Evolutionary conservation across 805 yeast species (phyloP), one percentile per base, ranked within the genome.

Genomic region (Candida suzukii): DNA sequence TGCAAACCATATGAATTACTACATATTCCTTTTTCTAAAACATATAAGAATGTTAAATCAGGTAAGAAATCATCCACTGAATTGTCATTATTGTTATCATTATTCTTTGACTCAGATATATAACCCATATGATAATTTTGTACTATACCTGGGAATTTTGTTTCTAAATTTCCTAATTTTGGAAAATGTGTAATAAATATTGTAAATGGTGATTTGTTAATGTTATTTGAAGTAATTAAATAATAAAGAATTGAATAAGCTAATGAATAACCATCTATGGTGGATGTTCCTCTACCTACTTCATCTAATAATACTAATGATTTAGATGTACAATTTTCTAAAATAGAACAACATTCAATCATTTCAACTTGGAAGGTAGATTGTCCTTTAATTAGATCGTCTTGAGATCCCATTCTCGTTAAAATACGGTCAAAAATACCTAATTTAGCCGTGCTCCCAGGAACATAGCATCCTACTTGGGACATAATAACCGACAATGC

Each of bases 121-220:
- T 67, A 85, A 17, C 83, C 88, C 88, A 88, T 80, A 50, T 83
- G 88, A 58, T 70, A 82, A 52, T 82, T 83, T 18, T 66, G 66
- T 11, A 82, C 78, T 3, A 58, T 47, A 1, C 47, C 44, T 1
- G 63, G 63, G 45, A 61, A 68, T 24, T 56, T 56, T 3, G 61
- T 49, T 31, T 74, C 77, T 29, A 83, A 67, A 17, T 66, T 63
- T 42, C 79, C 73, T 32, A 88, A 62, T 17, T 76, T 69, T 6
- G 90, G 88, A 52, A 80, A 88, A 60, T 88, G 97, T 0, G 97
- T 88, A 28, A 90, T 84, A 59, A 88, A 88, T 32, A 88, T 62
- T 0, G 83, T 73, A 42, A 84, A 64, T 0, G 90, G 81, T 3
- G 51, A 36, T 25, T 54, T 57, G n/a, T 39, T 45, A 5, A 21